A percentile compares a stretch with the other conserved stretches of the same genome.
phyloP scores from a whole-genome alignment of 306 rosid species.

The Corylus americana region DNA sequence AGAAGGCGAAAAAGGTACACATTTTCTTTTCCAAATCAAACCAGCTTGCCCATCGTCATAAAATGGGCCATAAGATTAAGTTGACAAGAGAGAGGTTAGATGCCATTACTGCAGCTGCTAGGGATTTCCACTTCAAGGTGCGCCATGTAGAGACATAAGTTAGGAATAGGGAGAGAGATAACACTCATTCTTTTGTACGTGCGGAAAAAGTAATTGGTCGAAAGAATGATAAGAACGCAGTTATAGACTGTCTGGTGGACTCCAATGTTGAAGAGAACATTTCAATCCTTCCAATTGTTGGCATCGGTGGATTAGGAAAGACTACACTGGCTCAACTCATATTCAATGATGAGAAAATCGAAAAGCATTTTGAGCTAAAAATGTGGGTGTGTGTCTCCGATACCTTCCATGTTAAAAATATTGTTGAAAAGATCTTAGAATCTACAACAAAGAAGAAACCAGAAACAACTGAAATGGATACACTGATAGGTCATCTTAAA shows the following conservation, averaged over 20 bases:
- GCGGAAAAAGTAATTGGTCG: background rate
- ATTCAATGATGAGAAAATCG: background rate
- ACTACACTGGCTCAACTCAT: constrained; percentile 18
- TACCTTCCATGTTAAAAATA: too few species aligned
- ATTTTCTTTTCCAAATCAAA: background rate
- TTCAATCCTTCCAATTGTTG: constrained; percentile 19
- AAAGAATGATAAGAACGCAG: constrained; percentile 1
- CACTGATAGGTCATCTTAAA: background rate
- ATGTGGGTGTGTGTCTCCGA: constrained; percentile 6
- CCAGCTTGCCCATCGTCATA: background rate
- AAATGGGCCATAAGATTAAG: background rate
- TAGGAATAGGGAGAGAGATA: background rate
- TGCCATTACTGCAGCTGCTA: background rate
- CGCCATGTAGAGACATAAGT: too few species aligned
- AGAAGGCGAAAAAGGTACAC: background rate
- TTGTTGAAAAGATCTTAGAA: background rate
- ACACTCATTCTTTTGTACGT: background rate
- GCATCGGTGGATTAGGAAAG: constrained; percentile 24
- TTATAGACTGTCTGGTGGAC: background rate
- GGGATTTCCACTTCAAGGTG: background rate
- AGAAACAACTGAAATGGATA: background rate
- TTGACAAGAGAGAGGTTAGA: background rate
- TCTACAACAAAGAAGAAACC: background rate
- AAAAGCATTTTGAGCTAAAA: background rate
- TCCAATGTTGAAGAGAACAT: background rate